Base-by-base conservation (phyloP, 2,329 filamentous ascomycete species). In the Hypocrella siamensis region DNA sequence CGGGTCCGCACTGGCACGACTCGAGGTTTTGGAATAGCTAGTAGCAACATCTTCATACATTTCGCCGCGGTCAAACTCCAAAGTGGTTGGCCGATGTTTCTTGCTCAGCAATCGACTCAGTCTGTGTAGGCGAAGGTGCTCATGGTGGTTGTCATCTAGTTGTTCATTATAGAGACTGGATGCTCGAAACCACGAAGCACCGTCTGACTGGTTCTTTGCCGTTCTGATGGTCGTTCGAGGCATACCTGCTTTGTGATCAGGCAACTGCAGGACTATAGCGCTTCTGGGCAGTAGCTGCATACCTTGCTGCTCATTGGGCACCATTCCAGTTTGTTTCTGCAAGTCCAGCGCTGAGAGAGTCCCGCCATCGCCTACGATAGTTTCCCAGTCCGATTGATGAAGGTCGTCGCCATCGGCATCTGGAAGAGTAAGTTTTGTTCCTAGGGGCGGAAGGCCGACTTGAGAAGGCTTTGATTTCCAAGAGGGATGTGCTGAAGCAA, bases 1-100 rank as follows among this genome's bases (percentile, higher is more conserved):
- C 0, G 57, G 61, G 26, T 66, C 60, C 1, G 48, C 53, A 17
- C 51, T 53, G 3, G 46, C 45, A 17, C 51, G 52, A 37, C 46
- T 50, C 2, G 54, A 56, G 34, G 54, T 26, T 36, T 46, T 42
- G n/a, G 51, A 40, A 32, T 43, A 26, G 38, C 40, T 43, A n/a
- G 33, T 28, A 19, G 24, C 25, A 9, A 37, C 27, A 10, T 36
- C 35, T 22, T 21, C 35, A 10, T 24, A 28, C 6, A 28, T 15
- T 22, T 28, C 11, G 11, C 11, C 35, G 10, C 25, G 32, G 17
- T 35, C 38, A 9, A 34, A 29, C 19, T 34, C 31, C 7, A 34
- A 26, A 14, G 34, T 37, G 15, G 19, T 26, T n/a, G 36, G 31
- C 14, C 43, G 30, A 38, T 28, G 17, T 30, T 27, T 34, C 29